Conservation (phyloP, 257 asterid genomes). For the Solanum corneliomulleri region DNA sequence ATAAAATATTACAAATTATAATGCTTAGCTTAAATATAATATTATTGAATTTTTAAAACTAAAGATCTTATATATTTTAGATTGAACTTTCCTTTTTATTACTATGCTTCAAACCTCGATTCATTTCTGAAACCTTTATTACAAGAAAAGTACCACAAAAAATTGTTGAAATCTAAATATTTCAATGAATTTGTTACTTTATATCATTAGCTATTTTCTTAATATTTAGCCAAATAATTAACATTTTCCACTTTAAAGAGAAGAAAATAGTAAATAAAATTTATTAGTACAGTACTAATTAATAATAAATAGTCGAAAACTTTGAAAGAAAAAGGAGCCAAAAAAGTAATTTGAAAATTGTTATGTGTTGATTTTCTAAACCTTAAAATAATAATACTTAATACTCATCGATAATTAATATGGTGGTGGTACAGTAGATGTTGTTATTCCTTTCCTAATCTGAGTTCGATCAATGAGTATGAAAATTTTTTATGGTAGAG, state of each 20-base stretch:
- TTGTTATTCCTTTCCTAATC: background rate
- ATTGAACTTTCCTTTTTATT: background rate
- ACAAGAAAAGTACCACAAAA: background rate
- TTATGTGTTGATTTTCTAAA: background rate
- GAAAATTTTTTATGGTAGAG: rapidly evolving
- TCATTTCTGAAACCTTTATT: background rate
- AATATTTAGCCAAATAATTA: background rate
- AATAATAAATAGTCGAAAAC: background rate
- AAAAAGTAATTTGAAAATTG: background rate
- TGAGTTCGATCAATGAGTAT: background rate
- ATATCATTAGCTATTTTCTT: background rate
- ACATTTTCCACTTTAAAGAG: background rate
- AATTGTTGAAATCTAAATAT: background rate
- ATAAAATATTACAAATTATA: background rate
- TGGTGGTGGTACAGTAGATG: rapidly evolving
- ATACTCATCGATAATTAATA: background rate
- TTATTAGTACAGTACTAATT: background rate
- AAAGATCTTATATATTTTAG: background rate
- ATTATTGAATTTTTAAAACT: background rate
- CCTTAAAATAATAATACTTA: background rate
- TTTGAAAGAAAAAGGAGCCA: background rate
- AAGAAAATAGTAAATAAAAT: background rate
- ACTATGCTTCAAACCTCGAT: background rate
- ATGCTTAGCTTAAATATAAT: background rate
- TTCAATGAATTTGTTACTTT: background rate